Evolutionary conservation across 2,329 filamentous ascomycete genomes (phyloP), one percentile per base, ranked within the genome.

Genomic region (Penicillium sclerotiorum): DNA sequence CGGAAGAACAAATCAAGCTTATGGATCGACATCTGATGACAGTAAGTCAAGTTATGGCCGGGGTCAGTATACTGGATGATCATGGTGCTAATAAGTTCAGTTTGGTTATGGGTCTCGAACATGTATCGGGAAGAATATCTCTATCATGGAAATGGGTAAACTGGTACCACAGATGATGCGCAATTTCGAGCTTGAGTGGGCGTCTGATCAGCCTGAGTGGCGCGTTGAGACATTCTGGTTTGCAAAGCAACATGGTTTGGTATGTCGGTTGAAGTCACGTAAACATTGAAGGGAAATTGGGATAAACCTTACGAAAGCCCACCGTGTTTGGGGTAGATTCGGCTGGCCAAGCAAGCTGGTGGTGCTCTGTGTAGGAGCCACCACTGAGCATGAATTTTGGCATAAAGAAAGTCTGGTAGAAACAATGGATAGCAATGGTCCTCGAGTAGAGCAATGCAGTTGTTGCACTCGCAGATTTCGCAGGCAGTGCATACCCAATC

Each of bases 101-200:
- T 69, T 67, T 46, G 66, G 65, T 2, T 45, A 52, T 20, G 66
- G 65, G 0, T 45, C 59, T 5, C 49, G 65, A 25, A 56, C 55
- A 5, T 69, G 64, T 30, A 60, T 67, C 13, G 64, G 66, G 2
- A 62, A 64, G 41, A 64, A 67, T 21, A 64, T 66, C 6, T 64
- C 62, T 2, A 49, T 65, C 11, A 55, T 67, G 57, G 62, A 66
- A 23, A 66, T 65, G 52, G 45, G 55, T 1, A 67, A 68, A 40
- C 39, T 66, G 6, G 47, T 66, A 7, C 60, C 59, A 5, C 56
- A 60, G 20, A 33, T 65, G 4, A 45, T 66, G 11, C 52, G 63
- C 5, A 22, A 58, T 5, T 67, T 63, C 35, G 49, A 60, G 15
- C 44, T 59, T 35, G 52, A 50, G 35, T 56, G 53, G 44, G 50